phyloP scores from a whole-genome alignment of 2,329 filamentous ascomycete genomes.

The Botrytis squamosa region DNA sequence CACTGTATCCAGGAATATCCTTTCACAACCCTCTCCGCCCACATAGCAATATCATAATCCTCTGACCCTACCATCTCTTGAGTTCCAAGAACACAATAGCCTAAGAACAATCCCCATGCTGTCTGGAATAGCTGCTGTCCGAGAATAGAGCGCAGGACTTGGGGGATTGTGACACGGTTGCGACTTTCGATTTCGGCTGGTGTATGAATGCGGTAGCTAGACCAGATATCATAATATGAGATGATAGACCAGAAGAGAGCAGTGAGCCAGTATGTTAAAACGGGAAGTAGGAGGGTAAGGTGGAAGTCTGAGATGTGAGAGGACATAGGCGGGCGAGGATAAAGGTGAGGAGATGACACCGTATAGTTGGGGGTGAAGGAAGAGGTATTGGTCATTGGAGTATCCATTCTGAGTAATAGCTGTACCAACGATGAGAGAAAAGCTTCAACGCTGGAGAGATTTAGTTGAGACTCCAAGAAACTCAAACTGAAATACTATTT shows the following conservation, averaged over 20 bases:
- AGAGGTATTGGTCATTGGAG: neutral
- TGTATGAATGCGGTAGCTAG: constrained; percentile 58
- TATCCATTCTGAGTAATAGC: constrained; percentile 1
- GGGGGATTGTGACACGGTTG: constrained; percentile 78
- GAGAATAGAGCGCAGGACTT: constrained; percentile 47
- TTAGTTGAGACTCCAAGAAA: neutral
- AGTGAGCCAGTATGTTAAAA: constrained; percentile 8
- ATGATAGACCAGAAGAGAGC: neutral
- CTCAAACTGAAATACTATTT: neutral
- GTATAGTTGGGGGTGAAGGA: constrained; percentile 52
- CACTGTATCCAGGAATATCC: constrained; percentile 2
- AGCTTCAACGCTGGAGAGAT: neutral
- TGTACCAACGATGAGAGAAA: neutral
- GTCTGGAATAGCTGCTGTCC: constrained; percentile 1
- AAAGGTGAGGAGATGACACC: constrained; percentile 42
- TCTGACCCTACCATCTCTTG: constrained; percentile 10
- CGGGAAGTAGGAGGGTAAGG: constrained; percentile 53
- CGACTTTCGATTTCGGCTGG: constrained; percentile 82
- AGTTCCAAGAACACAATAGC: constrained; percentile 3
- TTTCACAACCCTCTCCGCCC: neutral
- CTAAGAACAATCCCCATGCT: neutral
- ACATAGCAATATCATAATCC: constrained; percentile 10
- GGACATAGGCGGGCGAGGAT: constrained; percentile 66
- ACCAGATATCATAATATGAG: constrained; percentile 13
- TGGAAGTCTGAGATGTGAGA: constrained; percentile 76